These are phyloP conservation scores for Golubevia sp. DNA, from an alignment of 1,284 basidiomycete genomes.

Conservation along the genomic window DNA sequence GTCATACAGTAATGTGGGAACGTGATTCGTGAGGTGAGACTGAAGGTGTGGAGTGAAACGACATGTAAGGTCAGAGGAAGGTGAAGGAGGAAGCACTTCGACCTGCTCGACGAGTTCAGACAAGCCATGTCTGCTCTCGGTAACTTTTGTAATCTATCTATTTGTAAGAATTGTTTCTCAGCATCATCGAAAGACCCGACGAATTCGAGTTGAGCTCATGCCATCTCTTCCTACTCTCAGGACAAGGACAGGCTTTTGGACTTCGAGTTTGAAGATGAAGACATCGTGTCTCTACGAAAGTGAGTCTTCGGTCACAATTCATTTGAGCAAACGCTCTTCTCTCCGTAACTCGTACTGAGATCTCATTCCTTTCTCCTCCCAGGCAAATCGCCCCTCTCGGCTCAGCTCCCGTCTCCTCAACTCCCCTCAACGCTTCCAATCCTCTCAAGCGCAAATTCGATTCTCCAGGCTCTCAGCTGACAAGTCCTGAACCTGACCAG, in stretches of 20 bases:
- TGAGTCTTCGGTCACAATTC: conserved; percentile 49
- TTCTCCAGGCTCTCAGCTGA: no score
- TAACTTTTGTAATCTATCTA: not conserved
- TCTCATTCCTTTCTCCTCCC: no score
- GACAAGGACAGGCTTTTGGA: conserved; percentile 76
- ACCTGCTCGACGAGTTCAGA: no score
- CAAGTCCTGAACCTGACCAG: not conserved
- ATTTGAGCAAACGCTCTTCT: conserved; percentile 6
- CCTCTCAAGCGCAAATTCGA: no score
- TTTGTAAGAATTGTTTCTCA: conserved; percentile 6
- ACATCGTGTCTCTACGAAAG: conserved; percentile 73
- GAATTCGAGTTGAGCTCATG: no score
- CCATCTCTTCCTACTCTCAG: conserved; percentile 62
- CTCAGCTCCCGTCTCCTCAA: no score
- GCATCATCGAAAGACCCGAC: no score
- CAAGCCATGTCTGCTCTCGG: not conserved
- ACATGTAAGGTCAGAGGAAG: not conserved
- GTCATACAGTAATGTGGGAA: conserved; percentile 33
- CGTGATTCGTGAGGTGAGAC: not conserved
- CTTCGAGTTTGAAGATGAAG: conserved; percentile 74
- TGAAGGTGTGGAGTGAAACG: not conserved
- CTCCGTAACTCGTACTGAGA: not conserved
- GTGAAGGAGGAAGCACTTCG: not conserved
- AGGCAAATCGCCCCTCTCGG: no score
- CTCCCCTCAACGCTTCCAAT: no score